Conservation (phyloP, 2,329 filamentous ascomycete species). For the Phaeoacremonium minimum region DNA sequence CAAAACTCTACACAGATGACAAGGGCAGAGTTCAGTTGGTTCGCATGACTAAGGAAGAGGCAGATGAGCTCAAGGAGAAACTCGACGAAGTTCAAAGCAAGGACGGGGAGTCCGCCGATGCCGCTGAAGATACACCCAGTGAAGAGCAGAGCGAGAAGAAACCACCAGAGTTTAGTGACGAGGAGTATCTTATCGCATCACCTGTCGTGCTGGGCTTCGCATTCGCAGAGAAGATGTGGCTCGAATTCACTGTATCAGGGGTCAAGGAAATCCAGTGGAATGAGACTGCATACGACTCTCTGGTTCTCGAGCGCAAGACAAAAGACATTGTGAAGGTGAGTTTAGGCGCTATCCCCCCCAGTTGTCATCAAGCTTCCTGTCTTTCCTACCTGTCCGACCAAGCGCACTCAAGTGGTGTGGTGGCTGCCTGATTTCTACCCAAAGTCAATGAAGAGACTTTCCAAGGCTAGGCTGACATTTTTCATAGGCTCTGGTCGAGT, state of each 20-base stretch:
- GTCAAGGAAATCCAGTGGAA: constrained; percentile 84
- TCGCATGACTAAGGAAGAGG: constrained; percentile 26
- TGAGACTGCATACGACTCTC: constrained; percentile 72
- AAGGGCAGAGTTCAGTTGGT: constrained; percentile 30
- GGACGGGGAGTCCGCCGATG: constrained; percentile 13
- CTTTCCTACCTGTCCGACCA: too few relatives aligned
- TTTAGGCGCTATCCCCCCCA: too few relatives aligned
- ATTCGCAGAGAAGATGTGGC: constrained; percentile 85
- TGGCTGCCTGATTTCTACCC: too few relatives aligned
- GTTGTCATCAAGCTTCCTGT: too few relatives aligned
- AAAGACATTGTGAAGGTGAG: constrained; percentile 62
- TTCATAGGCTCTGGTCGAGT: constrained; percentile 70
- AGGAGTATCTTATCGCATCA: constrained; percentile 79
- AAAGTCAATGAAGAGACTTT: background rate
- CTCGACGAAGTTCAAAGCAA: constrained; percentile 47
- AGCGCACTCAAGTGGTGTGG: too few relatives aligned
- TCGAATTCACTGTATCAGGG: constrained; percentile 78
- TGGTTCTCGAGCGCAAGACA: constrained; percentile 63
- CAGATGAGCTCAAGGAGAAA: constrained; percentile 38
- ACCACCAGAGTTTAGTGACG: constrained; percentile 64
- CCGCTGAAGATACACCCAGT: constrained; percentile 8
- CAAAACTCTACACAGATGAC: constrained; percentile 45
- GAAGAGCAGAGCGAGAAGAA: constrained; percentile 22
- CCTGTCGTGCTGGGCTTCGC: constrained; percentile 83
- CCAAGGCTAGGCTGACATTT: background rate